Base-by-base conservation (phyloP, 2,329 filamentous ascomycete genomes). In the Talaromyces marneffei region DNA sequence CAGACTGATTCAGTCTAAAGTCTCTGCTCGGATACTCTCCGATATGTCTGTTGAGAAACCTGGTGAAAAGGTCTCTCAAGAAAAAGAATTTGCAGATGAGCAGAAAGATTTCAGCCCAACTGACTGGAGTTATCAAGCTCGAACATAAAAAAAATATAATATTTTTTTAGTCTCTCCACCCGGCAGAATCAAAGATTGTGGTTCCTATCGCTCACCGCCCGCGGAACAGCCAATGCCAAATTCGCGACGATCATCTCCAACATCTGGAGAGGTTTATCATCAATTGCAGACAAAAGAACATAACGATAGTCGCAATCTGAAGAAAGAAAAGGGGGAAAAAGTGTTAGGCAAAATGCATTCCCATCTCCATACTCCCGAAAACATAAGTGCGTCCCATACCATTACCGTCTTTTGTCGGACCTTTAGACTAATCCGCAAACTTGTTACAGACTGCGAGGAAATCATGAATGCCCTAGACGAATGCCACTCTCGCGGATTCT, bases 381-480 rank as follows among this genome's bases (percentile, higher is more conserved):
- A 96, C 69, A 82, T 85, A 68, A 92, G 93, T 96, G 83, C 46
- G 78, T 74, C 57, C 54, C 35, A 29, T 44, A 44, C 50, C 54
- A 9, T 40, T 62, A 57, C 57, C 20, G 29, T 25, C 10, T 14
- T 7, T 4, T 5, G n/a, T 16, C 25, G 16, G 56, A 44, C 55
- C 48, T 48, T 56, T n/a, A 18, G 23, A n/a, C 35, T 48, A 39
- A 33, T 23, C 14, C 10, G 46, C 20, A 35, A 23, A 46, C 39
- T 37, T 48, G n/a, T n/a, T 10, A n/a, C 70, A 99, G 94, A 89
- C 71, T 99, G 94, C 83, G 91, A 93, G 76, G 92, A 96, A 68
- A 86, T 99, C 74, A 96, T 97, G 86, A 87, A 82, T 56, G 89
- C 90, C 53, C 90, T 99, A 67, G 94, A 97, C 71, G 91, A 97